Evolutionary conservation across 768 basidiomycete genomes (phyloP), one percentile per base, ranked within the genome.

Genomic region (Trametes cubensis): DNA sequence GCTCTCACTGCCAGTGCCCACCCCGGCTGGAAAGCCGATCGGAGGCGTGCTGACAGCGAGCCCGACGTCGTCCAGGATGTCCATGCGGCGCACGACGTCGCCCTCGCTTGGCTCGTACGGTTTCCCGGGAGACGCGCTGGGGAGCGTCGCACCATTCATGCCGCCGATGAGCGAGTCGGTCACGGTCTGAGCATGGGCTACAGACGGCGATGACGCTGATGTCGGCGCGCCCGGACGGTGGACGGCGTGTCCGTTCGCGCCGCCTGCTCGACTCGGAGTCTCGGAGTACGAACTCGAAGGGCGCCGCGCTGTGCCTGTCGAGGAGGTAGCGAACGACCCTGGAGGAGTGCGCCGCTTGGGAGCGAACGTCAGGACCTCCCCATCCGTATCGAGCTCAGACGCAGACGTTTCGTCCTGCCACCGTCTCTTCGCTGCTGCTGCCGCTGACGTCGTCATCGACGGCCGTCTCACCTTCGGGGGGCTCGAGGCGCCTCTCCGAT

Each of bases 321-420:
- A 34, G 6, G 34, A 34, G 34, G 34, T 6, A 50, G 61, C 66
- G 50, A 67, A 67, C 52, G 70, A 67, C 52, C 53, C 45, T 44
- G 60, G 66, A 25, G 69, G 67, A 25, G 63, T 60, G 49, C 77
- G 75, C 66, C 80, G 81, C 71, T 83, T 85, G 20, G 90, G 81
- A 38, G 88, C 79, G 72, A 94, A 89, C 28, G 85, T 89, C 67
- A 94, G 85, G 48, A 79, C 75, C 61, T 89, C 28, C 28, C 28
- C 89, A 58, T 90, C 88, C 60, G 84, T 85, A 75, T 91, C 89
- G 39, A 72, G 63, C 61, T 74, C 73, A 10, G 57, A 58, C 20
- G 74, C 73, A 56, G 75, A 73, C 65, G 67, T 75, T 30, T 34
- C 68, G 60, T 28, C 68, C 65, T 46, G 56, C 45, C 14, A 26